phyloP scores from a whole-genome alignment of 352 stramenopile genomes.

The Globisporangium sylvaticum region DNA sequence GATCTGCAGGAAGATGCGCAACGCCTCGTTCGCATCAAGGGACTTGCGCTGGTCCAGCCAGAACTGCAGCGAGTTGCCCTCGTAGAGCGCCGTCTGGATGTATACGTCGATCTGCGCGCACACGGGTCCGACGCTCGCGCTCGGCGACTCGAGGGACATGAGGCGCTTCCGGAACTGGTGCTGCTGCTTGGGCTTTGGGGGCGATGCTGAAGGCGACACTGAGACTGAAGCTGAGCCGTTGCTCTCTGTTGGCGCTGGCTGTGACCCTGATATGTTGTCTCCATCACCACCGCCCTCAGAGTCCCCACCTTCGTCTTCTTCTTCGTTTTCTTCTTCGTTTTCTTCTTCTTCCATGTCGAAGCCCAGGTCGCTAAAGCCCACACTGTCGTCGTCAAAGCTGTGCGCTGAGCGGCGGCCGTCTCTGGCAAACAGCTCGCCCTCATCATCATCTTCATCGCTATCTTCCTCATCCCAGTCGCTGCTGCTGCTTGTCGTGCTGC shows the following conservation, averaged over 20 bases:
- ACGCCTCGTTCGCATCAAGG: slow-evolving; percentile 48
- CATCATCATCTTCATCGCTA: slow-evolving; percentile 15
- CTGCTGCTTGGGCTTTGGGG: neutral
- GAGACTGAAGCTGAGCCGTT: neutral
- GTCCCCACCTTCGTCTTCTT: neutral
- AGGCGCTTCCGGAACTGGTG: slow-evolving; percentile 1
- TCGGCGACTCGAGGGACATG: slow-evolving; percentile 21
- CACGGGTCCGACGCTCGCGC: slow-evolving; percentile 22
- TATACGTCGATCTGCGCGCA: slow-evolving; percentile 84
- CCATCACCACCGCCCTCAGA: neutral
- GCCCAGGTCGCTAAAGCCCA: slow-evolving; percentile 47
- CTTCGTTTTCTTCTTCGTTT: no score
- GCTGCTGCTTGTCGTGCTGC: neutral
- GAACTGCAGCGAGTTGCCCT: slow-evolving; percentile 82
- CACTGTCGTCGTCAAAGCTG: slow-evolving; percentile 19
- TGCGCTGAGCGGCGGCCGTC: no score
- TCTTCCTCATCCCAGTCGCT: neutral
- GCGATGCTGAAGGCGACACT: neutral
- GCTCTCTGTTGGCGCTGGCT: neutral
- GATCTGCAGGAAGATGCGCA: slow-evolving; percentile 69
- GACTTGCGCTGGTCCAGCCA: slow-evolving; percentile 58
- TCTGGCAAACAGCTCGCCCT: slow-evolving; percentile 20
- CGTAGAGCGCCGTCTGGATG: slow-evolving; percentile 94
- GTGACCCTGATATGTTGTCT: neutral
- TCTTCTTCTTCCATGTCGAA: slow-evolving; percentile 45